Evolutionary conservation across 2,329 filamentous ascomycete species (phyloP).

Genomic region (Aspergillus sp.): DNA sequence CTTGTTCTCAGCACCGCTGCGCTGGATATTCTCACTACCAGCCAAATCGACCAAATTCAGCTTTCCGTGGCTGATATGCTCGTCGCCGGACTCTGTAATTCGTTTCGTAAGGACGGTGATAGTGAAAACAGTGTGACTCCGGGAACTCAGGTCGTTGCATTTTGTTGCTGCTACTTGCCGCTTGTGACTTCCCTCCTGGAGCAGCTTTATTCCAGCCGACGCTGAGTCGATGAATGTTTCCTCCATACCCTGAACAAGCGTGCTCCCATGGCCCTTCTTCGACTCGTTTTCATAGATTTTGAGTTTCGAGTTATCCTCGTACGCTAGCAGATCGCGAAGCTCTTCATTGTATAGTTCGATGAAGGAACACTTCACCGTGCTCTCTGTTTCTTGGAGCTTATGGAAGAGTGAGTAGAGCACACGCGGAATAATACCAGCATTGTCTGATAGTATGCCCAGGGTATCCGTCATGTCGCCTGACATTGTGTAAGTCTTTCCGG

Average conservation of each 20-base stretch:
- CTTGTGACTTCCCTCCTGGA: constrained; percentile 87
- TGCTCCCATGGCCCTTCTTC: constrained; percentile 76
- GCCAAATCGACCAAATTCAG: constrained; percentile 95
- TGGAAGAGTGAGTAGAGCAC: constrained; percentile 84
- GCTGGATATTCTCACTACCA: constrained; percentile 95
- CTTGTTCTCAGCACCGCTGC: constrained; percentile 97
- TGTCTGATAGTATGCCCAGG: constrained; percentile 81
- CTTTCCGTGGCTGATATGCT: constrained; percentile 88
- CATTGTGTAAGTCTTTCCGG: constrained; percentile 99
- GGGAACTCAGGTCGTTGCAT: constrained; percentile 95
- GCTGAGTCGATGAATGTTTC: constrained; percentile 89
- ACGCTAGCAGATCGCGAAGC: constrained; percentile 80
- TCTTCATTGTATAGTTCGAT: constrained; percentile 99
- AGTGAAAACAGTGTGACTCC: constrained; percentile 96
- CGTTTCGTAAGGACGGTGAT: constrained; percentile 90
- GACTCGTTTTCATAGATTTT: constrained; percentile 86
- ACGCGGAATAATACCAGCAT: constrained; percentile 91
- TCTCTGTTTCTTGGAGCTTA: constrained; percentile 80
- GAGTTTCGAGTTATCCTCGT: constrained; percentile 79
- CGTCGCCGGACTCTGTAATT: constrained; percentile 78
- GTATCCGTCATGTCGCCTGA: constrained; percentile 93
- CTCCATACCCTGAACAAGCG: constrained; percentile 95
- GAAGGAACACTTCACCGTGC: constrained; percentile 94
- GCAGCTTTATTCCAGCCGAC: constrained; percentile 79
- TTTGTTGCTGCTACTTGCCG: constrained; percentile 99